Evolutionary conservation across 2,329 filamentous ascomycete species (phyloP).

Genomic region (Pseudocercospora ulei): DNA sequence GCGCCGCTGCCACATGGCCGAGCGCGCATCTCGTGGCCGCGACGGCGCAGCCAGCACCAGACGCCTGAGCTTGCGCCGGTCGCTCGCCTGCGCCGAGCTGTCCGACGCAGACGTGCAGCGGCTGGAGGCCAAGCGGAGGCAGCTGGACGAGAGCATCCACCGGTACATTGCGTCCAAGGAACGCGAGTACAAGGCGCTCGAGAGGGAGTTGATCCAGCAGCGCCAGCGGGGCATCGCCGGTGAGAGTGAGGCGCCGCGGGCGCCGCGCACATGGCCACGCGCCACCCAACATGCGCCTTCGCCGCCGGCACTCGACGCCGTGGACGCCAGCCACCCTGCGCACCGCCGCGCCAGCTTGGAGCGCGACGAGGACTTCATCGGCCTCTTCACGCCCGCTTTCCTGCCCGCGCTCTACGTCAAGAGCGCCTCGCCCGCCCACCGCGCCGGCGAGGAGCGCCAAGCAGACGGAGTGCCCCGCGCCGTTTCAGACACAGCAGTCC

Average conservation of each 20-base stretch:
- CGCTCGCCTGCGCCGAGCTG: constrained; percentile 23
- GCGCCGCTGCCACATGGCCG: constrained; percentile 18
- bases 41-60: constrained; percentile 12
- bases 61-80: constrained; percentile 21
- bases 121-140: constrained; percentile 33
- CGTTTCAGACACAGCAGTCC: constrained; percentile 27
- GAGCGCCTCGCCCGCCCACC: constrained; percentile 12
- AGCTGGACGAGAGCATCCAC: constrained; percentile 35
- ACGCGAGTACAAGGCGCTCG: constrained; percentile 33
- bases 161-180: constrained; percentile 36
- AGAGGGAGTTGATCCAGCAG: constrained; percentile 30
- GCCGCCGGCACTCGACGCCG: constrained; percentile 8
- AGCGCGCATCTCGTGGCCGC: constrained; percentile 16
- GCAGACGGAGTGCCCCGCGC: constrained; percentile 22
- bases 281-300: constrained; percentile 13
- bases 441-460: constrained; percentile 5
- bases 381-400: constrained; percentile 34
- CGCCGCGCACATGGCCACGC: constrained; percentile 14
- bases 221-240: constrained; percentile 14
- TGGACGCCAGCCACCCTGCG: constrained; percentile 16
- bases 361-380: constrained; percentile 32
- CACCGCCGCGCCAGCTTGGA: constrained; percentile 25
- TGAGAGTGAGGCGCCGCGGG: constrained; percentile 10
- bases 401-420: constrained; percentile 31
- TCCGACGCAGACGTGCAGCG: constrained; percentile 30